Evolutionary conservation across 306 rosid species (phyloP).

Genomic region (Trifolium dubium): DNA sequence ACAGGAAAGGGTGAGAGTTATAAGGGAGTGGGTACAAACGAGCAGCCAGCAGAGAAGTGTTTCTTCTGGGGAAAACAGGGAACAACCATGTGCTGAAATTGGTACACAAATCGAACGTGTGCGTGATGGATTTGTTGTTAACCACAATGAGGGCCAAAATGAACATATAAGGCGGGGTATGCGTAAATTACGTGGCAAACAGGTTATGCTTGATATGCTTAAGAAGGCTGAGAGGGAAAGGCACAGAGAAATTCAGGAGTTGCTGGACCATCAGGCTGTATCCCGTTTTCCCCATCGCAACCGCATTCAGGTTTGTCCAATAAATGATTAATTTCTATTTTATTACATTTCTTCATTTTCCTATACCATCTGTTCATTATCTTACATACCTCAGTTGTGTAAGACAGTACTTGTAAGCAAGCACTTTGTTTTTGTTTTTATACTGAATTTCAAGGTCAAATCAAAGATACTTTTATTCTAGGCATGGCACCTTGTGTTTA

Average conservation of each 20-base stretch:
- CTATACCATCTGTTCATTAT: constrained; percentile 7
- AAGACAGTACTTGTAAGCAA: constrained; percentile 11
- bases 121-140: constrained; percentile 64
- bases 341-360: constrained; percentile 20
- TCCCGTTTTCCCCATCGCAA: constrained; percentile 91
- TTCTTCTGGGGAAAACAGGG: constrained; percentile 63
- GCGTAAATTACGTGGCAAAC: constrained; percentile 90
- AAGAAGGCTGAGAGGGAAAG: constrained; percentile 91
- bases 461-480: constrained; percentile 6
- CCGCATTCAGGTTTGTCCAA: constrained; percentile 85
- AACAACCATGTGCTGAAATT: constrained; percentile 65
- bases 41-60: constrained; percentile 74
- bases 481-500: constrained; percentile 23
- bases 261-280: constrained; percentile 73
- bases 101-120: constrained; percentile 67
- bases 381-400: constrained; percentile 26
- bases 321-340: neutral
- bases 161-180: constrained; percentile 67
- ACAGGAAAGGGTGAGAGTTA: constrained; percentile 88
- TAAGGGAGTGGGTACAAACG: constrained; percentile 88
- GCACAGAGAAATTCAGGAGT: constrained; percentile 77
- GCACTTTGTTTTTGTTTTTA: constrained; percentile 17
- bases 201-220: constrained; percentile 91
- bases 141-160: constrained; percentile 63
- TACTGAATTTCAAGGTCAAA: constrained; percentile 1